Evolutionary conservation across 148 eudicot species (phyloP).

Genomic region (Gaultheria prostrata): DNA sequence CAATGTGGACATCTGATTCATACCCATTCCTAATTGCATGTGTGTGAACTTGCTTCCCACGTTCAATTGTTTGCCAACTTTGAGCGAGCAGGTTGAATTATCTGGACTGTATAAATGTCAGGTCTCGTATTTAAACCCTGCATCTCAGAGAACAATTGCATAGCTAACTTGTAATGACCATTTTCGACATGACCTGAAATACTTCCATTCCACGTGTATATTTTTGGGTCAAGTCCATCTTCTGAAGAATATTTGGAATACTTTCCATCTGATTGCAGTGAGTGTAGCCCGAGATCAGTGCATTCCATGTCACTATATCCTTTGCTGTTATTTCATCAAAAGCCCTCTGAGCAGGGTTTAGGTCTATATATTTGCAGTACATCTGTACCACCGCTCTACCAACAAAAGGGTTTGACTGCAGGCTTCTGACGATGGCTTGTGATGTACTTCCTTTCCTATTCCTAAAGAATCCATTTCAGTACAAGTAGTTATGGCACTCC

Average conservation of each 20-base stretch:
- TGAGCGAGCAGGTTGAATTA: conserved; percentile 41
- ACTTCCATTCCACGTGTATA: conserved; percentile 57
- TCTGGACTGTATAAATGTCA: conserved; percentile 48
- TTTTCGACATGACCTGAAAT: conserved; percentile 41
- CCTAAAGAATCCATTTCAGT: conserved; percentile 29
- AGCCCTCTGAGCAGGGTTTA: conserved; percentile 37
- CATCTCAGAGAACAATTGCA: conserved; percentile 37
- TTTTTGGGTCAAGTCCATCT: conserved; percentile 42
- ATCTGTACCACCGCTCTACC: conserved; percentile 52
- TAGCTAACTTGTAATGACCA: conserved; percentile 40
- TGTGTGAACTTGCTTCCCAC: conserved; percentile 59
- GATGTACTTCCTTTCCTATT: conserved; percentile 49
- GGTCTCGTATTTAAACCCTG: conserved; percentile 37
- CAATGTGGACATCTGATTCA: conserved; percentile 41
- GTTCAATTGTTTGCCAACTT: conserved; percentile 42
- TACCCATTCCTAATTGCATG: conserved; percentile 42
- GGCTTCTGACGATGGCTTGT: conserved; percentile 41
- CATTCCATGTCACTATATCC: conserved; percentile 48
- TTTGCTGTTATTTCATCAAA: conserved; percentile 35
- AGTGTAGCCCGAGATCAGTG: conserved; percentile 51
- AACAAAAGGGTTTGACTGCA: conserved; percentile 42
- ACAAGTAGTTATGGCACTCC: conserved; percentile 51
- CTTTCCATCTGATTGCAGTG: conserved; percentile 33
- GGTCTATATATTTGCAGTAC: conserved; percentile 35
- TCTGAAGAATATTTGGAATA: conserved; percentile 30